phyloP scores from a whole-genome alignment of 202 grass and related monocot species.

The Dendrocalamus latiflorus region DNA sequence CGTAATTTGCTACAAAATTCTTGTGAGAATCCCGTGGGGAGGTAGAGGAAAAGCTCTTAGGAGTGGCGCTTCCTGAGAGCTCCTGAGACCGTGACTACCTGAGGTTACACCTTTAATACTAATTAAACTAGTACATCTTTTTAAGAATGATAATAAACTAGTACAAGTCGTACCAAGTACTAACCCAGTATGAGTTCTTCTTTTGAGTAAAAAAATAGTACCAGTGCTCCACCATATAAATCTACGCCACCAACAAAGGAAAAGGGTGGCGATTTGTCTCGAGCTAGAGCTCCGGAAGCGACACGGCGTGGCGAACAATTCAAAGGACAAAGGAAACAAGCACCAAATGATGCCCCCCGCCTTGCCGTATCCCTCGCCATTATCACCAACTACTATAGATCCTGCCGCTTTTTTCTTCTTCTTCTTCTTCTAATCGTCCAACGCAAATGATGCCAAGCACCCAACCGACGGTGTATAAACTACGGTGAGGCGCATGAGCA shows the following conservation, averaged over 20 bases:
- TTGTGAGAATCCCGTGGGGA: too few species aligned
- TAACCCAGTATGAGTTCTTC: too few species aligned
- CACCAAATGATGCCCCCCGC: background rate
- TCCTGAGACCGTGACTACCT: too few species aligned
- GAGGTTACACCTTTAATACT: too few species aligned
- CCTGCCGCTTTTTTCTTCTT: background rate
- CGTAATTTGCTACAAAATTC: too few species aligned
- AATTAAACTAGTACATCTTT: too few species aligned
- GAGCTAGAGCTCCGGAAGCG: background rate
- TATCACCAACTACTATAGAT: conserved; percentile 2
- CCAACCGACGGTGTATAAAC: conserved; percentile 18
- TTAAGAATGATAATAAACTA: too few species aligned
- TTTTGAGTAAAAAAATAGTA: too few species aligned
- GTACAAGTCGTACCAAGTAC: too few species aligned
- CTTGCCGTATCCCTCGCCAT: background rate
- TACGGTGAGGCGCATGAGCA: background rate
- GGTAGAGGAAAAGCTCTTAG: too few species aligned
- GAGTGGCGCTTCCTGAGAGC: too few species aligned
- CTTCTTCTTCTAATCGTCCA: background rate
- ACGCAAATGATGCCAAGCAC: conserved; percentile 27
- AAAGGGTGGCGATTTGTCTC: background rate
- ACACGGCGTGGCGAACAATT: conserved; percentile 4
- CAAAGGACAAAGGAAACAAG: conserved; percentile 6
- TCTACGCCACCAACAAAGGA: background rate
- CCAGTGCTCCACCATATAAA: too few species aligned